Base-by-base conservation (phyloP, 345 rosid genomes). In the Psidium guajava region DNA sequence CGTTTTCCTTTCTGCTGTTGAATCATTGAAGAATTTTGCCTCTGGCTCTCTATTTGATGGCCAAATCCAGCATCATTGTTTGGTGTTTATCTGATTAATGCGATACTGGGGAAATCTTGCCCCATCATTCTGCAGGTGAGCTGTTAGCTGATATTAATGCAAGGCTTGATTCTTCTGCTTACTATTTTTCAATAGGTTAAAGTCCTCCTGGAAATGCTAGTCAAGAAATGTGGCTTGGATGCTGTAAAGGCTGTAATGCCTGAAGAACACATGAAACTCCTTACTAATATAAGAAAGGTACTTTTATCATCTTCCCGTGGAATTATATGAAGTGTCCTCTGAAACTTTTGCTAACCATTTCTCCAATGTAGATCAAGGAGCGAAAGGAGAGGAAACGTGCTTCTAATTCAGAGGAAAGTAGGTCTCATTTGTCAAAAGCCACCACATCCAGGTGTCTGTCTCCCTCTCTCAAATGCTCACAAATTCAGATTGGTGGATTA, bases 181-280 rank as follows among this genome's bases (percentile, higher is more conserved):
- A 84, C 54, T 15, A 53, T 50, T 11, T 49, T 36, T 85, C 2
- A 28, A 53, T 87, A 97, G 99, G 95, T 97, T 83, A 97, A 96
- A 93, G 92, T 92, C 90, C 90, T 97, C 42, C 88, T 97, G 89
- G 99, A 97, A 89, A 97, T 97, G 99, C 99, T 97, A 49, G 93
- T 96, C 58, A 90, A 91, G 90, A 96, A 96, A 89, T 97, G 99
- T 88, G 99, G 99, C 84, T 73, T 93, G 16, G 97, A 93, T 83
- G 99, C 99, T 89, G 99, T 97, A 54, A 95, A 94, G 92, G 94
- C 96, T 42, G 99, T 97, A 86, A 96, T 97, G 98, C 99, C 99
- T 82, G 95, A 93, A 89, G 98, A 95, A 87, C 99, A 97, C 91
- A 95, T 93, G 96, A 97, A 93, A 88, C 98, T 96, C 84, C 95